phyloP scores from a whole-genome alignment of 768 basidiomycete genomes.

The Trametes cinnabarina region DNA sequence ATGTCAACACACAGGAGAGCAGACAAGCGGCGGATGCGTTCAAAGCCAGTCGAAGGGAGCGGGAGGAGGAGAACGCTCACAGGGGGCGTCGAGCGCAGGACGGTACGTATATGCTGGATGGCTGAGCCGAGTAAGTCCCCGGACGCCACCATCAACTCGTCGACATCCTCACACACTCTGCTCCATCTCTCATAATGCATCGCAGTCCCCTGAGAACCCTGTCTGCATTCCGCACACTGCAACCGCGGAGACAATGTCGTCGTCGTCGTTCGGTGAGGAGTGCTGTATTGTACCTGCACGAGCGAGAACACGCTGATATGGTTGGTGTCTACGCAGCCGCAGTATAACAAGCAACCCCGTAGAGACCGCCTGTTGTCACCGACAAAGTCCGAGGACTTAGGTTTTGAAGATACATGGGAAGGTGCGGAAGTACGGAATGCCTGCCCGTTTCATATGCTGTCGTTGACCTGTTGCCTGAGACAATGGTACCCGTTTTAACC shows the following conservation, averaged over 20 bases:
- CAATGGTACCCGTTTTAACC: not conserved
- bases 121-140: slow-evolving; percentile 16
- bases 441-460: not conserved
- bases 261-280: not conserved
- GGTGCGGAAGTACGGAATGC: not conserved
- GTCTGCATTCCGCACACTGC: slow-evolving; percentile 9
- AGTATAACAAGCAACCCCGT: not conserved
- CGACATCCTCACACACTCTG: not conserved
- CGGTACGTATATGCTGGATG: slow-evolving; percentile 12
- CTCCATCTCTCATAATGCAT: not conserved
- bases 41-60: not conserved
- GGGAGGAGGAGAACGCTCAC: not conserved
- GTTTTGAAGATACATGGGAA: not conserved
- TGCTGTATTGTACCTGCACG: not conserved
- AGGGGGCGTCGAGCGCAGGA: not conserved
- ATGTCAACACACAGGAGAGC: too few species aligned
- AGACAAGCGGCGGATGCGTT: too few species aligned
- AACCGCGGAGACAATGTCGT: not conserved
- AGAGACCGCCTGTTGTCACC: too few species aligned
- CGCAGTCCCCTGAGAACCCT: not conserved
- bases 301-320: not conserved
- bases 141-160: slow-evolving; percentile 16
- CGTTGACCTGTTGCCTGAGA: not conserved
- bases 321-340: not conserved
- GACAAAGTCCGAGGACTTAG: not conserved